These are phyloP conservation scores for Lolium multiflorum DNA, from an alignment of 176 grass and related monocot species.

Conservation along the genomic window DNA sequence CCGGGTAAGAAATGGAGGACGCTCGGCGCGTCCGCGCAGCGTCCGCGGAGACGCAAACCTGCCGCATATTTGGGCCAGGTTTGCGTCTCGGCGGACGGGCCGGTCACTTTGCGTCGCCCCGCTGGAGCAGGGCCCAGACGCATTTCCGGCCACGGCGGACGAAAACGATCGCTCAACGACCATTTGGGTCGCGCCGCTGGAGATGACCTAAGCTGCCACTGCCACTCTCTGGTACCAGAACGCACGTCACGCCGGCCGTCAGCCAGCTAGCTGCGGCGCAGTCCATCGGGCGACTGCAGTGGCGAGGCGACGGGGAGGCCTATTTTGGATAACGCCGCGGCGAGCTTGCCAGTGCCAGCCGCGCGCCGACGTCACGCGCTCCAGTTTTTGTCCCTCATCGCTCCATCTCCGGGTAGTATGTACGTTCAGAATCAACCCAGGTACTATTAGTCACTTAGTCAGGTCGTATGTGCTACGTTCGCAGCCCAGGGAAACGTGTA, in stretches of 20 bases:
- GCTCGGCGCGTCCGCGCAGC: too few relatives aligned
- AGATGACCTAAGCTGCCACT: not conserved
- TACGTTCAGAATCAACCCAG: conserved; percentile 9
- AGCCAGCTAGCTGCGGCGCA: not conserved
- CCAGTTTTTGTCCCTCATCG: not conserved
- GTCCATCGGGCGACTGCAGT: not conserved
- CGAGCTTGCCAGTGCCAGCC: too few relatives aligned
- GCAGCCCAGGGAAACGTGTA: not conserved
- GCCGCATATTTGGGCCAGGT: too few relatives aligned
- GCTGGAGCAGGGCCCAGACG: too few relatives aligned
- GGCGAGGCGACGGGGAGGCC: not conserved
- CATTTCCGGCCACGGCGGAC: too few relatives aligned
- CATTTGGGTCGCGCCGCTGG: too few relatives aligned
- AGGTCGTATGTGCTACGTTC: not conserved
- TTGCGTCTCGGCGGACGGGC: too few relatives aligned
- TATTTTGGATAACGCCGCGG: not conserved
- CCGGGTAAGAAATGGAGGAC: too few relatives aligned
- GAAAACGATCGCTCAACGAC: too few relatives aligned
- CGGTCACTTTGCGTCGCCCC: too few relatives aligned
- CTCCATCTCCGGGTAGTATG: not conserved
- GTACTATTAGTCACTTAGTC: not conserved
- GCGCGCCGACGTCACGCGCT: not conserved
- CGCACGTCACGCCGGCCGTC: not conserved
- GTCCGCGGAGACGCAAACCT: too few relatives aligned
- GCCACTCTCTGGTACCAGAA: not conserved